Base-by-base conservation (phyloP, 345 rosid genomes). In the Crucihimalaya himalaica region DNA sequence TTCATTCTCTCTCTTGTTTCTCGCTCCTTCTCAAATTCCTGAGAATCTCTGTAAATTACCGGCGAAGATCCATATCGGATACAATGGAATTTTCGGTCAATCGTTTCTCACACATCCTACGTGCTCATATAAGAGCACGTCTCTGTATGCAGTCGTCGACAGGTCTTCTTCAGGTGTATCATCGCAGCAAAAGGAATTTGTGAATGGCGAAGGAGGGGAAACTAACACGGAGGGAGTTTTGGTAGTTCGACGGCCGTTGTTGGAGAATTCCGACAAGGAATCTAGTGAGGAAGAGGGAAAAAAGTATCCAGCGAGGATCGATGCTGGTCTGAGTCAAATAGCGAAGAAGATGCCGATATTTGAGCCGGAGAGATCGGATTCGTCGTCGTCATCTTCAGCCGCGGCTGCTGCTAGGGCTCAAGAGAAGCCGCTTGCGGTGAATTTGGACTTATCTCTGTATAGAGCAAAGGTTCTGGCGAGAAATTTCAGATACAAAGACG, bases 271-370 rank as follows among this genome's bases (percentile, higher is more conserved):
- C 23, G 83, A 77, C 16, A 88, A 77, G 35, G 82, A 75, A 6
- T 69, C 80, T 13, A 69, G 63, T 14, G 71, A 70, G n/a, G 84
- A 65, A 16, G 81, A 28, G 16, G 80, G 7, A 0, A 54, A 25
- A 34, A 79, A 61, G 7, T 83, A 89, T 7, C 73, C 82, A 40
- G 82, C 79, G 15, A 80, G 73, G 67, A 71, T 89, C 8, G 93
- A 89, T 48, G 89, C 83, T 0, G 81, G 89, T 37, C 87, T 95
- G 9, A 81, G 77, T 40, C 77, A 87, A 55, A 85, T 91, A 14
- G 97, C 97, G 2, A 87, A 87, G 86, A 92, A 87, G 83, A 79
- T 95, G 89, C 93, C 91, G 10, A 85, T 95, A 23, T 95, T 95
- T 73, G 99, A 95, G 78, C 97, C 99, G 1, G 81, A 71, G 84